Percentiles rank a stretch among this genome's conserved stretches.
phyloP scores from a whole-genome alignment of 257 asterid genomes.

The Capsicum baccatum region DNA sequence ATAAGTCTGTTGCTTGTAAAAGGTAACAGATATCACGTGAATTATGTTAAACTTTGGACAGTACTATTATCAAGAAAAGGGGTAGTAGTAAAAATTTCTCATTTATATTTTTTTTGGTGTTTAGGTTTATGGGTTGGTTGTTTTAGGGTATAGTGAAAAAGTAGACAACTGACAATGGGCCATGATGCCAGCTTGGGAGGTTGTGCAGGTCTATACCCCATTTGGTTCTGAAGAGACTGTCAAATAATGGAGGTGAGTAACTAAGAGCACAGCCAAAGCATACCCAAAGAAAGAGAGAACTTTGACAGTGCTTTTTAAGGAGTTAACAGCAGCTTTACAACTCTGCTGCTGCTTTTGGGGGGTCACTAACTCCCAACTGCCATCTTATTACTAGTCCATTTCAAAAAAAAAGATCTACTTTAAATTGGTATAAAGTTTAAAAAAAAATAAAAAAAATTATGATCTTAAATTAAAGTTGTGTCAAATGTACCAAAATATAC shows the following conservation, averaged over 20 bases:
- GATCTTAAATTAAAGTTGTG: no score
- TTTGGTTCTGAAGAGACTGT: constrained; percentile 28
- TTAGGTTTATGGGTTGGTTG: not conserved
- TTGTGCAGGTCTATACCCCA: constrained; percentile 29
- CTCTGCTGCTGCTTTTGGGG: not conserved
- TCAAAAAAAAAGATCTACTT: no score
- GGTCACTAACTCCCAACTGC: constrained; percentile 20
- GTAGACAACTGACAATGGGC: constrained; percentile 56
- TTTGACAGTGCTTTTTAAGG: constrained; percentile 26
- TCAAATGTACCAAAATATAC: no score
- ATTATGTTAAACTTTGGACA: no score
- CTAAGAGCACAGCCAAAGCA: not conserved
- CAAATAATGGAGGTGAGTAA: constrained; percentile 32
- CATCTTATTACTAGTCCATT: not conserved
- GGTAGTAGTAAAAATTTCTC: not conserved
- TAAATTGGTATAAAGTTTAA: no score
- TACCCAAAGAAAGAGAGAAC: not conserved
- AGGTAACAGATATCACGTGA: no score
- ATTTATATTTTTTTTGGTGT: not conserved
- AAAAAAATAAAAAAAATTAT: no score
- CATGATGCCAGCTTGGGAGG: constrained; percentile 52
- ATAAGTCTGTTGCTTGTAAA: no score
- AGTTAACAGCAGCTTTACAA: constrained; percentile 32
- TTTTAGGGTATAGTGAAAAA: constrained; percentile 23
- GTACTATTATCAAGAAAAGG: not conserved